These are phyloP conservation scores for Pisolithus orientalis DNA, from an alignment of 768 basidiomycete genomes.

Conservation along the genomic window DNA sequence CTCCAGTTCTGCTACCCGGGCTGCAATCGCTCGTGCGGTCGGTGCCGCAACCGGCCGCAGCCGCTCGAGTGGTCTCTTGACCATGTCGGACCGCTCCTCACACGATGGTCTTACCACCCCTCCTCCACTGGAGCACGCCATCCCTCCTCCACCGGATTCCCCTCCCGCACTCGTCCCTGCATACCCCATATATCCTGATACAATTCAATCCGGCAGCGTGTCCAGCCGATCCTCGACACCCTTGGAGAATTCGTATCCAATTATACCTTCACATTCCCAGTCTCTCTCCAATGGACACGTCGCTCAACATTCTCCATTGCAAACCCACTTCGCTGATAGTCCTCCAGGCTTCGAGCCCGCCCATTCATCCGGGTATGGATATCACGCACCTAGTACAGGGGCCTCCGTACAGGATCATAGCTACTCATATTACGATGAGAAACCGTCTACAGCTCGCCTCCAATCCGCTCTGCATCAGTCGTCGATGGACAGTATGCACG, in stretches of 20 bases:
- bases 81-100: conserved; percentile 20
- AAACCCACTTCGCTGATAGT: conserved; percentile 25
- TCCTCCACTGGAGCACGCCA: conserved; percentile 41
- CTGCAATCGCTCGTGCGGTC: conserved; percentile 45
- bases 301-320: conserved; percentile 25
- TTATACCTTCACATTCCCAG: conserved; percentile 28
- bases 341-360: conserved; percentile 27
- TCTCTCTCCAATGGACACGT: conserved; percentile 32
- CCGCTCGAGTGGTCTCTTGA: conserved; percentile 19
- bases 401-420: conserved; percentile 19
- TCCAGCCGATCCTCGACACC: conserved; percentile 42
- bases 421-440: conserved; percentile 27
- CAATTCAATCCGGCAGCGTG: conserved; percentile 27
- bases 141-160: conserved; percentile 44
- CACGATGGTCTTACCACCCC: conserved; percentile 27
- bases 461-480: conserved; percentile 25
- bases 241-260: conserved; percentile 37
- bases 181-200: conserved; percentile 19
- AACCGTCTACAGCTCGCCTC: conserved; percentile 24
- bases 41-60: conserved; percentile 17
- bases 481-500: conserved; percentile 21
- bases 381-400: conserved; percentile 17
- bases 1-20: conserved; percentile 48
- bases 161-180: conserved; percentile 51
- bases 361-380: conserved; percentile 26